phyloP scores from a whole-genome alignment of 163 green algal genomes.

The Scenedesmus sp. region DNA sequence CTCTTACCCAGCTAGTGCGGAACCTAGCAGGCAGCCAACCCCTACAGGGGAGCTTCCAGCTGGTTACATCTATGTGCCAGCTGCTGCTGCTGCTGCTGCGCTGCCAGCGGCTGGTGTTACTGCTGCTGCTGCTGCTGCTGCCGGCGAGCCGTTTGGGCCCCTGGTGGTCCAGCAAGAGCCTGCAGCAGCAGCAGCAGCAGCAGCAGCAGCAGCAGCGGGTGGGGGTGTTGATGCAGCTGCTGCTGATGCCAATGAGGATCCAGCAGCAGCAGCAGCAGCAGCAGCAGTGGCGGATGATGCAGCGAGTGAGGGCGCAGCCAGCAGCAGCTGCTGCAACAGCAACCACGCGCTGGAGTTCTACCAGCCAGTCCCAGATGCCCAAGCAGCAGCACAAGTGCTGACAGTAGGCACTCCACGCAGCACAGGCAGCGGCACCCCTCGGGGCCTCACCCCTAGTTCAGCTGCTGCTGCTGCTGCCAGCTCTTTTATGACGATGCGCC shows the following conservation, averaged over 20 bases:
- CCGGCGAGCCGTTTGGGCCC: neutral
- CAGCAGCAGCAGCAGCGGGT: neutral
- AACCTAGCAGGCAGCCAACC: conserved; percentile 25
- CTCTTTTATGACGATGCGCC: conserved; percentile 43
- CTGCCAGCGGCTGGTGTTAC: neutral
- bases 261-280: conserved; percentile 5
- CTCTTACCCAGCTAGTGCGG: conserved; percentile 28
- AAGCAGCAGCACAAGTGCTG: conserved; percentile 12
- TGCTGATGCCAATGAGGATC: neutral
- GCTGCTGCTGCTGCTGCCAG: neutral
- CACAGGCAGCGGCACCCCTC: neutral
- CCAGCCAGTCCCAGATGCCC: neutral
- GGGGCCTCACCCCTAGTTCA: neutral
- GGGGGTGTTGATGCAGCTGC: neutral
- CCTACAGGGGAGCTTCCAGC: neutral
- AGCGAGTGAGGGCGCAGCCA: neutral
- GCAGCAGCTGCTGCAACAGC: conserved; percentile 18
- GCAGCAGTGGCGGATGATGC: neutral
- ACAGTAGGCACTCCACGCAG: neutral
- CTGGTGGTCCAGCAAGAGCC: neutral
- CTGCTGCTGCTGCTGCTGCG: neutral
- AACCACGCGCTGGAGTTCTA: neutral
- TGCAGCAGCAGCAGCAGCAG: neutral
- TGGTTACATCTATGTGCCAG: neutral
- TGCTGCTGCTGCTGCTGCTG: conserved; percentile 10